Conservation (phyloP, 352 stramenopile genomes). For the Sclerospora graminicola region DNA sequence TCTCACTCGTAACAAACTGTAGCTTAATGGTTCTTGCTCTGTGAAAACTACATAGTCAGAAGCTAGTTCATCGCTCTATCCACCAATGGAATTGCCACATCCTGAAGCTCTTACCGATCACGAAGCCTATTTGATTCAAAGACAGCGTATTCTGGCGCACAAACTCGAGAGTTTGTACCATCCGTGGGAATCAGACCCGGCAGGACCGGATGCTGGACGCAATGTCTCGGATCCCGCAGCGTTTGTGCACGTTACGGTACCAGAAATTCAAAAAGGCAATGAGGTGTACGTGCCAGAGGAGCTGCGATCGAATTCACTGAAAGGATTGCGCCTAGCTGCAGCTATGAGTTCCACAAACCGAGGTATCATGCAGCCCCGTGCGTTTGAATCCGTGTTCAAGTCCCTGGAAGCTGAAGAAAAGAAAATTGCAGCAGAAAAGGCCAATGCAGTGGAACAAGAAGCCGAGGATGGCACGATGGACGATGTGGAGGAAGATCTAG, state of each 20-base stretch:
- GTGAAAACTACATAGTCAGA: slow-evolving; percentile 22
- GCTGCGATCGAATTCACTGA: slow-evolving; percentile 46
- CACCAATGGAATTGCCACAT: slow-evolving; percentile 49
- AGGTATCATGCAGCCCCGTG: slow-evolving; percentile 52
- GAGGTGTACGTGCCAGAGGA: slow-evolving; percentile 60
- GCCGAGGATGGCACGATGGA: slow-evolving; percentile 44
- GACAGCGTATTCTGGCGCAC: slow-evolving; percentile 53
- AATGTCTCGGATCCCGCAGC: slow-evolving; percentile 22
- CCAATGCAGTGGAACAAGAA: slow-evolving; percentile 30
- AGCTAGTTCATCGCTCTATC: slow-evolving; percentile 37
- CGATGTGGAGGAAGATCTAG: slow-evolving; percentile 57
- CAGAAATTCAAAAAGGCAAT: slow-evolving; percentile 37
- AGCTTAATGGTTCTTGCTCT: too few species aligned
- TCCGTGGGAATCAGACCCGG: slow-evolving; percentile 34
- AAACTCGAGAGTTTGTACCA: slow-evolving; percentile 65
- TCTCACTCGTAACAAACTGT: too few species aligned
- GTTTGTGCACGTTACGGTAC: slow-evolving; percentile 58
- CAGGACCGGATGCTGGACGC: slow-evolving; percentile 11
- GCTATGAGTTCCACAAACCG: slow-evolving; percentile 8
- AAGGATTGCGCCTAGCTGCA: slow-evolving; percentile 18
- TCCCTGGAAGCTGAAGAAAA: slow-evolving; percentile 57
- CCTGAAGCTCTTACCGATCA: slow-evolving; percentile 41
- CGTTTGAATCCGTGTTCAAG: slow-evolving; percentile 65
- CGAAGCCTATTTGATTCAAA: slow-evolving; percentile 60
- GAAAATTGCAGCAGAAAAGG: slow-evolving; percentile 33